These are phyloP conservation scores for Ophiostoma ulmi DNA, from an alignment of 2,329 filamentous ascomycete species.

Conservation along the genomic window DNA sequence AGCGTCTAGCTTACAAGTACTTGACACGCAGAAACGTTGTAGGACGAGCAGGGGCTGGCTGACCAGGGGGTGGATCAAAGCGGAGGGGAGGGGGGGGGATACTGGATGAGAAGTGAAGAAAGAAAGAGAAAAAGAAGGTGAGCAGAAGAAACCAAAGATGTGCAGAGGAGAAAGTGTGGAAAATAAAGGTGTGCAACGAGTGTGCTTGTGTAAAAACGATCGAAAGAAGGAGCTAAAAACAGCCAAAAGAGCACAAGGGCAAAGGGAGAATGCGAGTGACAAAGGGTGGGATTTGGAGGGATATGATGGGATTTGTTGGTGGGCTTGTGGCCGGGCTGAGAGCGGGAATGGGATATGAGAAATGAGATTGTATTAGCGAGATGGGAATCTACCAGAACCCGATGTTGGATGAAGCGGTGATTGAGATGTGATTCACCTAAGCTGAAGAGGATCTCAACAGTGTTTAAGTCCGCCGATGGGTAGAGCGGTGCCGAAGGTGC, in stretches of 20 bases:
- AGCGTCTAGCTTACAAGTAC: background rate
- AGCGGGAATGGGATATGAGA: background rate
- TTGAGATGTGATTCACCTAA: background rate
- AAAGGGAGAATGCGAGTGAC: background rate
- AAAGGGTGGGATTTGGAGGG: slow-evolving; percentile 7
- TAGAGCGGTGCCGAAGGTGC: too few relatives aligned
- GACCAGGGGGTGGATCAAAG: slow-evolving; percentile 6
- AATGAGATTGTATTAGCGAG: background rate
- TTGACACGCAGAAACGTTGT: background rate
- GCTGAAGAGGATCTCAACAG: background rate
- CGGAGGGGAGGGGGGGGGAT: background rate
- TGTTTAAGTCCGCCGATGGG: background rate
- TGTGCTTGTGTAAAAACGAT: background rate
- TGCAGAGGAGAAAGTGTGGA: background rate
- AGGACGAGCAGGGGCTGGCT: background rate
- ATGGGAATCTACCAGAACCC: slow-evolving; percentile 1
- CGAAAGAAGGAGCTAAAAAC: background rate
- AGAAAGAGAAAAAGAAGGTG: background rate
- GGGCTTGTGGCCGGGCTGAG: background rate
- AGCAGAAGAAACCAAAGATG: background rate
- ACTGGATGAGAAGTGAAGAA: background rate
- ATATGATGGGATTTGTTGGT: background rate
- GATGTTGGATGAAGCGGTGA: background rate
- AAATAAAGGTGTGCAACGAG: background rate
- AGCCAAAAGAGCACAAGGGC: background rate